Evolutionary conservation across 305 asterid species (phyloP), one percentile per base, ranked within the genome.

Genomic region (Coffea humblotiana): DNA sequence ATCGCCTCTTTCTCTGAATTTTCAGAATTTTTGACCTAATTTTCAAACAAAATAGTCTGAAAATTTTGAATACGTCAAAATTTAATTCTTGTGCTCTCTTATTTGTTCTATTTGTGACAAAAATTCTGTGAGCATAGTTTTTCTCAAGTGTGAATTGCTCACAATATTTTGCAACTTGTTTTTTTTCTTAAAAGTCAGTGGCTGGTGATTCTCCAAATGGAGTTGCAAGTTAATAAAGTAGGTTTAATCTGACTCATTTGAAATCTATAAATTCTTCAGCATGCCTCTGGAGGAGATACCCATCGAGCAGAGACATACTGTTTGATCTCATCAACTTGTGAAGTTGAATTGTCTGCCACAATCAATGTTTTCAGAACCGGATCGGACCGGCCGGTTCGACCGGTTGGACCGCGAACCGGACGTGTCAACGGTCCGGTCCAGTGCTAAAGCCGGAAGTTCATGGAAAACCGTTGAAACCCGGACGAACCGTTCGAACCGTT

Each of bases 211-310:
- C 29, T 81, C 60, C 0, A 80, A 13, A 51, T 67, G 66, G 19
- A 71, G 23, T 40, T 56, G 72, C 40, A 78, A 61, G 3, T 54
- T 71, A 12, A 12, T 35, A 0, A 79, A 9, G 0, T 5, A 13
- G 54, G 45, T 5, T 35, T 29, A 18, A 74, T 9, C 11, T 74
- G 66, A 49, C 75, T 14, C 5, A 69, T 48, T 6, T 54, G 51
- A 13, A 68, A 51, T 0, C 27, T 3, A 51, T 15, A 68, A 6
- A 71, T 68, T 18, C 68, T 2, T 81, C 78, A 76, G 11, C 40
- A 16, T 15, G 74, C 68, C 19, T 71, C 78, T 2, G 68, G 68
- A 13, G 60, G 60, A 2, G 84, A 81, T 16, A 81, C 58, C 80
- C 74, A 81, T 35, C 78, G 60, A 10, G 47, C 19, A 37, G 47